phyloP scores from a whole-genome alignment of 192 early-diverging fungal genomes.

The Coemansia sp. region DNA sequence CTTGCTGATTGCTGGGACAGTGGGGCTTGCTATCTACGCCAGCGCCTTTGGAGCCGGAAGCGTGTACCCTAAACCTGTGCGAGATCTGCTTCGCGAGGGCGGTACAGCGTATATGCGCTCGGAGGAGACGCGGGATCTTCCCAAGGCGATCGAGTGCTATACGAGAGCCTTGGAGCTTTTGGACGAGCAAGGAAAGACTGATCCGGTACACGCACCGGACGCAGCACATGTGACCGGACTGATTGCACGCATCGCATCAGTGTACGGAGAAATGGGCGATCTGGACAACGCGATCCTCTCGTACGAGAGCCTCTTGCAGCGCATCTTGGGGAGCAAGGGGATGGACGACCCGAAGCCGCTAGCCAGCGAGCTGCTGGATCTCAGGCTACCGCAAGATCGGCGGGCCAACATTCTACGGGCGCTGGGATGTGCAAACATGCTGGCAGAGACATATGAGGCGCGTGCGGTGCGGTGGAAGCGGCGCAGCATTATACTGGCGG shows the following conservation, averaged over 20 bases:
- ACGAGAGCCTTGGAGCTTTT: constrained; percentile 29
- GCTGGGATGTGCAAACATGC: constrained; percentile 51
- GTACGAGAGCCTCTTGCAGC: constrained; percentile 44
- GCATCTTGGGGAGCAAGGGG: constrained; percentile 40
- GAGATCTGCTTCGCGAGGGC: constrained; percentile 44
- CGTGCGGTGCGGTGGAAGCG: constrained; percentile 43
- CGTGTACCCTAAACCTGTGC: constrained; percentile 36
- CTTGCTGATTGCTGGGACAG: constrained; percentile 2
- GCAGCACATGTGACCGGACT: constrained; percentile 48
- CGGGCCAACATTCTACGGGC: constrained; percentile 42
- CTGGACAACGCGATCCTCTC: constrained; percentile 35
- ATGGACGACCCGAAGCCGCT: constrained; percentile 39
- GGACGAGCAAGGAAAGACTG: constrained; percentile 30
- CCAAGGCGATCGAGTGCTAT: constrained; percentile 46
- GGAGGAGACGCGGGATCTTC: constrained; percentile 46
- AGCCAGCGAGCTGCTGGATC: constrained; percentile 33
- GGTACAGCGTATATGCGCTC: constrained; percentile 44
- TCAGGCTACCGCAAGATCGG: constrained; percentile 9
- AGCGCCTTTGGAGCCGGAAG: constrained; percentile 36
- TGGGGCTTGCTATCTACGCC: constrained; percentile 33
- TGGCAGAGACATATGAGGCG: constrained; percentile 48
- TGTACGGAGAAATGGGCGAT: constrained; percentile 51
- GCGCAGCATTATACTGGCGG: constrained; percentile 36
- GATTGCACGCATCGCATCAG: constrained; percentile 38
- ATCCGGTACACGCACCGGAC: constrained; percentile 29